phyloP scores from a whole-genome alignment of 768 basidiomycete species.

The Auriscalpium orientale region DNA sequence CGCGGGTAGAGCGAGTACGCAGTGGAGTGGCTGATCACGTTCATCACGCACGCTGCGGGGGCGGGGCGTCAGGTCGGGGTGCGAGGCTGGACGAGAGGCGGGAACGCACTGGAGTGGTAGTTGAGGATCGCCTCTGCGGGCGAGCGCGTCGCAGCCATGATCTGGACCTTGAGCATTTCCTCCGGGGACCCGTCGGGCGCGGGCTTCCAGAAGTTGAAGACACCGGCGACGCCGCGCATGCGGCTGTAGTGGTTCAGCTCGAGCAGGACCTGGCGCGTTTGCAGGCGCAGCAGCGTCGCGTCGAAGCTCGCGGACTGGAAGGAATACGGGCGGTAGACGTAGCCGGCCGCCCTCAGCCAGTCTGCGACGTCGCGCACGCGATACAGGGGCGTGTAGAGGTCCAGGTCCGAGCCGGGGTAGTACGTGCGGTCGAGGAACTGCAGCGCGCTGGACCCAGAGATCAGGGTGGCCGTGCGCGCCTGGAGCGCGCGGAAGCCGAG shows the following conservation, averaged over 20 bases:
- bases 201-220: background rate
- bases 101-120: background rate
- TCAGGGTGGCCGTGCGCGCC: constrained; percentile 34
- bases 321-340: constrained; percentile 19
- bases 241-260: background rate
- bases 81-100: no score
- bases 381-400: constrained; percentile 36
- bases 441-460: constrained; percentile 48
- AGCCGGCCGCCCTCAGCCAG: constrained; percentile 30
- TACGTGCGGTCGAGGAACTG: constrained; percentile 41
- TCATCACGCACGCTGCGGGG: constrained; percentile 38
- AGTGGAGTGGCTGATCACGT: constrained; percentile 32
- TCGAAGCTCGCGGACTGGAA: constrained; percentile 14
- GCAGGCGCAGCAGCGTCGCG: background rate
- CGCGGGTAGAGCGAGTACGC: constrained; percentile 36
- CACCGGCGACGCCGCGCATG: background rate
- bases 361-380: constrained; percentile 24
- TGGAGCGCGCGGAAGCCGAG: constrained; percentile 36
- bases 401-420: constrained; percentile 43
- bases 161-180: constrained; percentile 28
- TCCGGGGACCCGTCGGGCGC: no score
- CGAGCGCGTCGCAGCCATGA: constrained; percentile 24
- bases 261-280: background rate
- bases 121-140: constrained; percentile 28
- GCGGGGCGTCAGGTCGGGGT: no score